Percentiles rank a stretch among this genome's conserved stretches.
Evolutionary conservation across 2,329 filamentous ascomycete species (phyloP).

Genomic region (Epichloe uncinata): DNA sequence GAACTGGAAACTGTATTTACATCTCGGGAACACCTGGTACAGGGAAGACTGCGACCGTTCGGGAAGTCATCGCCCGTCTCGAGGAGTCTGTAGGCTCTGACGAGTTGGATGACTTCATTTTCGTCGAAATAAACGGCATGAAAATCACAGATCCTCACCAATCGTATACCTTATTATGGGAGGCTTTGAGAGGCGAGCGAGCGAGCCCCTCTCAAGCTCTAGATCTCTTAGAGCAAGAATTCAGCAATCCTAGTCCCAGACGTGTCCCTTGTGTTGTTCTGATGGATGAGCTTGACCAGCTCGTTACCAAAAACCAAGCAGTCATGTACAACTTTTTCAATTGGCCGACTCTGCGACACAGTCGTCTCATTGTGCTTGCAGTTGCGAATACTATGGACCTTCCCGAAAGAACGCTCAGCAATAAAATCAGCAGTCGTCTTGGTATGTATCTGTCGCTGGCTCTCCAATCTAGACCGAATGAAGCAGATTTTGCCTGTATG

Average conservation of each 20-base stretch:
- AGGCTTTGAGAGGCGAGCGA: constrained; percentile 84
- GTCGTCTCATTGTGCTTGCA: constrained; percentile 84
- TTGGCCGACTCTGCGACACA: constrained; percentile 87
- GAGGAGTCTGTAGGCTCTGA: constrained; percentile 80
- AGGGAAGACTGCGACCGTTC: constrained; percentile 92
- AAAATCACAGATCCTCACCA: constrained; percentile 98
- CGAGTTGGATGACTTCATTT: constrained; percentile 95
- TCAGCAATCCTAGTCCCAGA: constrained; percentile 78
- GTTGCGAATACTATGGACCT: constrained; percentile 99
- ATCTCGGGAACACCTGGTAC: constrained; percentile 98
- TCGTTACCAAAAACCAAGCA: constrained; percentile 96
- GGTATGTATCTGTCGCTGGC: constrained; percentile 22
- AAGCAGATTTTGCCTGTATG: background rate
- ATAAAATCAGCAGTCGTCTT: constrained; percentile 91
- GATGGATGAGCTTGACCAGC: constrained; percentile 96
- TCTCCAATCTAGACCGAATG: background rate
- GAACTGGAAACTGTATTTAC: constrained; percentile 91
- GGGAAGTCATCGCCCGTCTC: constrained; percentile 81
- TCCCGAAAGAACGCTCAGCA: constrained; percentile 87
- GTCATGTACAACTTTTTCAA: constrained; percentile 99
- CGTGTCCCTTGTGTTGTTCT: constrained; percentile 90
- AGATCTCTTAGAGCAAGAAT: constrained; percentile 82
- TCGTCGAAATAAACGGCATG: constrained; percentile 99
- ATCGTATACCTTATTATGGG: constrained; percentile 89
- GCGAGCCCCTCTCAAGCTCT: constrained; percentile 91